Conservation (phyloP, 1,284 basidiomycete species). For the Thelephora terrestris region DNA sequence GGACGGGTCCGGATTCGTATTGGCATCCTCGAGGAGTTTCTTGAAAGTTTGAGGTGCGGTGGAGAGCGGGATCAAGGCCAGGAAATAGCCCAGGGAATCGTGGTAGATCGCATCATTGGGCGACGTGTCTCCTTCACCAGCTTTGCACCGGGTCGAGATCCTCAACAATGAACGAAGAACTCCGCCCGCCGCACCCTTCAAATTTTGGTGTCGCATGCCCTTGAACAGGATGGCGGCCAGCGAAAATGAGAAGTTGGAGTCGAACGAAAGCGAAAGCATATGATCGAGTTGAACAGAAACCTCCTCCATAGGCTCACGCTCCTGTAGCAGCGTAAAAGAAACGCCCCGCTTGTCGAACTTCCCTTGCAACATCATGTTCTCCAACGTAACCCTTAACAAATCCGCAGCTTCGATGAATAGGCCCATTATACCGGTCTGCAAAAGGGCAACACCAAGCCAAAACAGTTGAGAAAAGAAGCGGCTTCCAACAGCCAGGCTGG, state of each 20-base stretch:
- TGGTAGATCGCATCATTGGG: slow-evolving; percentile 34
- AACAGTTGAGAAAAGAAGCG: slow-evolving; percentile 70
- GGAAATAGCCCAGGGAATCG: slow-evolving; percentile 72
- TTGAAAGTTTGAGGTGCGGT: slow-evolving; percentile 47
- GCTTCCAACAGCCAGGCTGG: slow-evolving; percentile 56
- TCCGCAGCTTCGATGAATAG: slow-evolving; percentile 65
- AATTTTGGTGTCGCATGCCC: slow-evolving; percentile 62
- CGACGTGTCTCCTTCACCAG: slow-evolving; percentile 27
- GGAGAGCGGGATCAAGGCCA: slow-evolving; percentile 67
- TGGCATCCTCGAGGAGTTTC: slow-evolving; percentile 51
- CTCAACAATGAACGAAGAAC: slow-evolving; percentile 47
- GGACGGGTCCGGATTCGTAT: slow-evolving; percentile 28
- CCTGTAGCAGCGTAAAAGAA: slow-evolving; percentile 52
- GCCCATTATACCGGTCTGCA: slow-evolving; percentile 67
- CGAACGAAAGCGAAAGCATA: slow-evolving; percentile 68
- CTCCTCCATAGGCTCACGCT: slow-evolving; percentile 56
- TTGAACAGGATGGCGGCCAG: slow-evolving; percentile 79
- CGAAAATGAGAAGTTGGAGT: slow-evolving; percentile 72
- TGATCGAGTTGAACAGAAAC: slow-evolving; percentile 66
- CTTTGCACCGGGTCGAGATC: slow-evolving; percentile 36
- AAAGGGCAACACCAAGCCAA: slow-evolving; percentile 77
- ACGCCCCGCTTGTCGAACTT: slow-evolving; percentile 47
- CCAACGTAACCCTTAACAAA: slow-evolving; percentile 57
- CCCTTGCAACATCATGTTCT: slow-evolving; percentile 54
- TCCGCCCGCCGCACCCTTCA: slow-evolving; percentile 49